A percentile compares a stretch with the other conserved stretches of the same genome.
Conservation (phyloP, 2,329 filamentous ascomycete genomes). For the Calycina marina region DNA sequence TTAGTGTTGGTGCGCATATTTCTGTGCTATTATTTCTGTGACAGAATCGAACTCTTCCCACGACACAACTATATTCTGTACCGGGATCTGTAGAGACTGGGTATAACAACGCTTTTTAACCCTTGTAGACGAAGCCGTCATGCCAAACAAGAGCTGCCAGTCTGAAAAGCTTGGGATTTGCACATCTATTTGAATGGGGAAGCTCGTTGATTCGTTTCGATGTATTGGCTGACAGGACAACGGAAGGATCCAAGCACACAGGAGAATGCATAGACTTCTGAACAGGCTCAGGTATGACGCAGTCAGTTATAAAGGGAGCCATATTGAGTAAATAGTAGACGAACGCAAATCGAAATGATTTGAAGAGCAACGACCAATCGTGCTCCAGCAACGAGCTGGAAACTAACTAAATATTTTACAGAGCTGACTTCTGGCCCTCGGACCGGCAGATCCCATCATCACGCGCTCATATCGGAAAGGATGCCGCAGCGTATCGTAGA, state of each 20-base stretch:
- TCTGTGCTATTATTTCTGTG: slow-evolving; percentile 15
- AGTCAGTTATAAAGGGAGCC: not conserved
- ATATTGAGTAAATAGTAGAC: not conserved
- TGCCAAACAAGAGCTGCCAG: slow-evolving; percentile 19
- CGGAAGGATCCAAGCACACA: slow-evolving; percentile 17
- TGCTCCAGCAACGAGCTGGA: too few relatives aligned
- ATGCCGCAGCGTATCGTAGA: too few relatives aligned
- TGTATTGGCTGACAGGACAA: slow-evolving; percentile 15
- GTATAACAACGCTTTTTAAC: slow-evolving; percentile 18
- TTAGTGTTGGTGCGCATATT: slow-evolving; percentile 14
- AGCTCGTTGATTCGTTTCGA: slow-evolving; percentile 15
- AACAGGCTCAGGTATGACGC: not conserved
- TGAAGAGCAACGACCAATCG: too few relatives aligned
- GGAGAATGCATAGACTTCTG: not conserved
- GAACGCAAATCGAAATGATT: not conserved
- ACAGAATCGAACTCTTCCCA: slow-evolving; percentile 19
- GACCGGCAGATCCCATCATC: too few relatives aligned
- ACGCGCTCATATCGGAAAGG: too few relatives aligned
- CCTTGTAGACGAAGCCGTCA: slow-evolving; percentile 14
- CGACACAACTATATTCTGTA: slow-evolving; percentile 14
- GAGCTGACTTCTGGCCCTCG: too few relatives aligned
- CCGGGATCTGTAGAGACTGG: slow-evolving; percentile 9
- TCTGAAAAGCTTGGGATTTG: slow-evolving; percentile 18
- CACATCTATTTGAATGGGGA: slow-evolving; percentile 19
- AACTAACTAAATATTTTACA: too few relatives aligned